Evolutionary conservation across 768 basidiomycete genomes (phyloP).

Genomic region (Melanogaster broomeanus): DNA sequence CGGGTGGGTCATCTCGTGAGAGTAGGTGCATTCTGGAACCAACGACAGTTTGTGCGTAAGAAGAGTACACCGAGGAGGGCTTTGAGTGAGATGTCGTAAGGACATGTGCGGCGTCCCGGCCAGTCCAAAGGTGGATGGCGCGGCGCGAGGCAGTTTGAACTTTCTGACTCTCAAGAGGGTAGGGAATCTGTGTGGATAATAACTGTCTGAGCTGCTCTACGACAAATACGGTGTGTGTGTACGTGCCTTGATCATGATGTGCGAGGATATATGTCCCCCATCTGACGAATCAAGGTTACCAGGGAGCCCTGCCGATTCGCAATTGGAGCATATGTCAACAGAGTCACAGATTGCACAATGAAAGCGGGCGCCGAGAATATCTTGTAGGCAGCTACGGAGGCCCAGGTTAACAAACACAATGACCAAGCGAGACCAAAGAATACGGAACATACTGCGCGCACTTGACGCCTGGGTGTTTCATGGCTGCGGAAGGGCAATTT

Average conservation of each 20-base stretch:
- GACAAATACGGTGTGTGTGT: neutral
- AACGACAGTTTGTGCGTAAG: conserved; percentile 70
- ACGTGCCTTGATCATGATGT: conserved; percentile 91
- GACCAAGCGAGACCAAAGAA: neutral
- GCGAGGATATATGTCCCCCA: conserved; percentile 79
- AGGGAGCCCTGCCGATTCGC: conserved; percentile 83
- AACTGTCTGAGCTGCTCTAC: neutral
- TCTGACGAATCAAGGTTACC: conserved; percentile 79
- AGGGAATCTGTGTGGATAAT: conserved; percentile 65
- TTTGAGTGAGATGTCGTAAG: conserved; percentile 49
- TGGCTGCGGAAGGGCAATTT: conserved; percentile 43
- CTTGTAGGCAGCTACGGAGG: conserved; percentile 70
- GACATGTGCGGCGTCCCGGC: conserved; percentile 69
- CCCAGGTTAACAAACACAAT: neutral
- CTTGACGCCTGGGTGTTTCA: conserved; percentile 78
- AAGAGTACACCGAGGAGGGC: conserved; percentile 59
- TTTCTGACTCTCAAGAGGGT: conserved; percentile 72
- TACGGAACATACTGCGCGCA: conserved; percentile 74
- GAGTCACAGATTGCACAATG: conserved; percentile 89
- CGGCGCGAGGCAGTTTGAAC: conserved; percentile 75
- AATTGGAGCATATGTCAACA: conserved; percentile 85
- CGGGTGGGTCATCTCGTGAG: conserved; percentile 29
- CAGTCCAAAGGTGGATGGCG: conserved; percentile 76
- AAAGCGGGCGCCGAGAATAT: conserved; percentile 90
- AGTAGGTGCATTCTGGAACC: conserved; percentile 44